phyloP scores from a whole-genome alignment of 75 land plant species.

The Pinus tabuliformis region DNA sequence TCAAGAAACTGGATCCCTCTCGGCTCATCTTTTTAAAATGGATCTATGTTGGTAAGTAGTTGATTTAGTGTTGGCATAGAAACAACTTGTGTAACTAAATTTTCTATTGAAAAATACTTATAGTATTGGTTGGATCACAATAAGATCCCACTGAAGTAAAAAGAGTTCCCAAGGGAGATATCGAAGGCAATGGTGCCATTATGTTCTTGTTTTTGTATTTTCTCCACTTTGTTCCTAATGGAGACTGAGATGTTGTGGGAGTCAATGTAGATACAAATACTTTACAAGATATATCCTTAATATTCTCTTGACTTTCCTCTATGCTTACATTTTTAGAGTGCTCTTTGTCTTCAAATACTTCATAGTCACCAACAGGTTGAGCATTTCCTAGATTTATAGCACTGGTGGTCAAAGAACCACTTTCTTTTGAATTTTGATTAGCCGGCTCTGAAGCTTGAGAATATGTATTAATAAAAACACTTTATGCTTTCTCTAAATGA shows the following conservation, averaged over 20 bases:
- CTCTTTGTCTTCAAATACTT: conserved; percentile 18
- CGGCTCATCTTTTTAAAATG: too few species aligned
- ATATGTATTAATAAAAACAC: conserved; percentile 18
- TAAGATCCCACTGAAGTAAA: too few species aligned
- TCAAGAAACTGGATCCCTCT: too few species aligned
- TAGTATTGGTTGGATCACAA: too few species aligned
- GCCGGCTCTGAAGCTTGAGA: conserved; percentile 38
- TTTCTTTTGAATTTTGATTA: conserved; percentile 27
- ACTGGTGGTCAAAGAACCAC: conserved; percentile 25
- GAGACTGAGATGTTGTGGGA: conserved; percentile 18
- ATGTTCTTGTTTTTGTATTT: conserved; percentile 46
- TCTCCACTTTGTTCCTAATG: conserved; percentile 25
- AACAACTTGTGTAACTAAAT: too few species aligned
- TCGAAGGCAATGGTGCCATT: too few species aligned
- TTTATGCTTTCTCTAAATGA: conserved; percentile 11
- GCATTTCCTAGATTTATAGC: conserved; percentile 24
- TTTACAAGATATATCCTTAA: conserved; percentile 49
- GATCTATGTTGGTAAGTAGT: too few species aligned
- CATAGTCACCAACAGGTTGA: conserved; percentile 32
- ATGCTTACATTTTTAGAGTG: conserved; percentile 20
- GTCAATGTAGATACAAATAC: conserved; percentile 15
- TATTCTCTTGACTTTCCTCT: conserved; percentile 36
- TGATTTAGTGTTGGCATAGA: too few species aligned
- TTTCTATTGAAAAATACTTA: too few species aligned
- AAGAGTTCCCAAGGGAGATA: too few species aligned